phyloP scores from a whole-genome alignment of 345 rosid genomes.

The rapeseed (Brassica napus) region DNA sequence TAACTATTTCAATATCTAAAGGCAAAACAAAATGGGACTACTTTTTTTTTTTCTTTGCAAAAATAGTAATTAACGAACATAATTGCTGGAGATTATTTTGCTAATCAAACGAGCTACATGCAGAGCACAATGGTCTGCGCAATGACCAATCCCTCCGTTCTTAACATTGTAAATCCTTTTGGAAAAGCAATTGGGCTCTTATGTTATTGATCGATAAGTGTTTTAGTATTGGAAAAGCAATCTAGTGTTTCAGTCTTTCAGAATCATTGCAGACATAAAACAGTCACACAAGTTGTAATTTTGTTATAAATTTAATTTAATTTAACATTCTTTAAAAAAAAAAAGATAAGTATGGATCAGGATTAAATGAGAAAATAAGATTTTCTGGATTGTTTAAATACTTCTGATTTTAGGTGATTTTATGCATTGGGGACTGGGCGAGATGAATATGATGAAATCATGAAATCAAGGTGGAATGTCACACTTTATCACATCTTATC shows the following conservation, averaged over 20 bases:
- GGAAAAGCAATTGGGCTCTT: not conserved
- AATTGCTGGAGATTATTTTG: not conserved
- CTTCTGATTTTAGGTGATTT: not conserved
- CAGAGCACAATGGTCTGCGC: not conserved
- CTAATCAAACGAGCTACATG: not conserved
- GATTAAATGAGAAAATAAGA: not conserved
- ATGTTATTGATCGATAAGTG: not conserved
- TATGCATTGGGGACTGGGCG: not conserved
- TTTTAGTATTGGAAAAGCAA: not conserved
- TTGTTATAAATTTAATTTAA: no score
- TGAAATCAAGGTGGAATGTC: constrained; percentile 20
- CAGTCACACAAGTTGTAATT: no score
- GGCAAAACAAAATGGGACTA: not conserved
- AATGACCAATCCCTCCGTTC: not conserved
- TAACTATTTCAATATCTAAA: not conserved
- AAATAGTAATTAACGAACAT: not conserved
- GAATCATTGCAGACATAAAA: not conserved
- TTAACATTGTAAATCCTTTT: not conserved
- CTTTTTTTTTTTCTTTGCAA: not conserved
- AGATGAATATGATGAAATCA: constrained; percentile 1
- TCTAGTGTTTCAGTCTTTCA: not conserved
- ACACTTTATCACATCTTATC: not conserved
- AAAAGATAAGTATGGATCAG: not conserved
- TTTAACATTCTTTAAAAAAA: not conserved
- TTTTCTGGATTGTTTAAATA: not conserved